phyloP scores from a whole-genome alignment of 345 rosid genomes.

The Eucalyptus melliodora region DNA sequence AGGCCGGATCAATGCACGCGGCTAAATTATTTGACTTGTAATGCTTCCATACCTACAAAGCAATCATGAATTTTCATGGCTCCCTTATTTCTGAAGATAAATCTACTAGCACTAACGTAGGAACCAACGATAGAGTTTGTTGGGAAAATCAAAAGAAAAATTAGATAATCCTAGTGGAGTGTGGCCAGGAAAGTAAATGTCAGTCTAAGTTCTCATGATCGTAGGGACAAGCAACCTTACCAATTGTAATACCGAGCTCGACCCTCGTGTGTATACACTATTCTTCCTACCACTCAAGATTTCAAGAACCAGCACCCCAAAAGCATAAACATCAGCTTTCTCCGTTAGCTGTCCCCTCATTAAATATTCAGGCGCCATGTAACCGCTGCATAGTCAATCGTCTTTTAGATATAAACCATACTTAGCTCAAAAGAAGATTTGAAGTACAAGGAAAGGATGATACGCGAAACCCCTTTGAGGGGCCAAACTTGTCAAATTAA shows the following conservation, averaged over 20 bases:
- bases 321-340: constrained; percentile 71
- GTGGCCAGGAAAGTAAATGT: background rate
- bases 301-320: constrained; percentile 72
- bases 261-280: constrained; percentile 36
- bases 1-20: constrained; percentile 20
- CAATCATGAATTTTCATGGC: background rate
- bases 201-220: too few relatives aligned
- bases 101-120: background rate
- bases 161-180: background rate
- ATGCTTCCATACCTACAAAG: constrained; percentile 54
- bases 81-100: background rate
- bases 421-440: background rate
- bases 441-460: too few relatives aligned
- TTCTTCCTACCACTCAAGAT: constrained; percentile 49
- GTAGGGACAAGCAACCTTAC: constrained; percentile 10
- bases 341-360: constrained; percentile 58
- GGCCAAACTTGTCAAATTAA: background rate
- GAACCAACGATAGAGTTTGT: background rate
- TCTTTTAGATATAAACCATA: too few relatives aligned
- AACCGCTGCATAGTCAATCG: constrained; percentile 29
- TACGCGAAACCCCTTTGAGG: background rate
- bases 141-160: too few relatives aligned
- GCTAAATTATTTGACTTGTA: constrained; percentile 22
- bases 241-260: constrained; percentile 33
- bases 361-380: constrained; percentile 82